These are phyloP conservation scores for Sequoiadendron giganteum DNA, from an alignment of 75 land plant genomes.

Conservation along the genomic window DNA sequence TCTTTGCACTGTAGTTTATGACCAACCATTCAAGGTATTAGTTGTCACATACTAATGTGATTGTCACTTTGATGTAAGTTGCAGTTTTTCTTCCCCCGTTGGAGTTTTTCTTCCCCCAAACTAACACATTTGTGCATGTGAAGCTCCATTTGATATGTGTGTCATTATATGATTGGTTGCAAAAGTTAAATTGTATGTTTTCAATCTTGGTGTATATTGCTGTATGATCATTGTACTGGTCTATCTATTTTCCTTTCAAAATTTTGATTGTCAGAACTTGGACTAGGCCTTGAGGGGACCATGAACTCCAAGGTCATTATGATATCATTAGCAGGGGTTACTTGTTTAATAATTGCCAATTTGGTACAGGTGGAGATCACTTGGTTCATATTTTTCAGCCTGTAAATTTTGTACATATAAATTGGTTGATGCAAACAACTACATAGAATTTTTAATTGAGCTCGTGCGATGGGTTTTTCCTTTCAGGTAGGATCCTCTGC, in stretches of 20 bases:
- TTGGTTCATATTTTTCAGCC: neutral
- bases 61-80: neutral
- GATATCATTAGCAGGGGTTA: neutral
- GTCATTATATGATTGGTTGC: neutral
- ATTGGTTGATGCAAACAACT: neutral
- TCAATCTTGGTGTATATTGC: neutral
- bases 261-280: neutral
- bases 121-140: neutral
- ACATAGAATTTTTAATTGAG: neutral
- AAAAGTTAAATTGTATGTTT: neutral
- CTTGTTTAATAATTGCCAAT: neutral
- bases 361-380: neutral
- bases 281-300: neutral
- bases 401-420: neutral
- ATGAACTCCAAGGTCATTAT: neutral
- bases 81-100: neutral
- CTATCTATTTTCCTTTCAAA: neutral
- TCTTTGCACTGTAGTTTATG: neutral
- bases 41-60: neutral
- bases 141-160: neutral
- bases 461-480: neutral
- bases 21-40: neutral
- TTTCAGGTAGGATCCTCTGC: slow-evolving; percentile 38
- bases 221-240: neutral
- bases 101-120: neutral